A percentile compares a stretch with the other conserved stretches of the same genome.
These are phyloP conservation scores for Plectosphaerella cucumerina DNA, from an alignment of 2,329 filamentous ascomycete species.

Conservation along the genomic window DNA sequence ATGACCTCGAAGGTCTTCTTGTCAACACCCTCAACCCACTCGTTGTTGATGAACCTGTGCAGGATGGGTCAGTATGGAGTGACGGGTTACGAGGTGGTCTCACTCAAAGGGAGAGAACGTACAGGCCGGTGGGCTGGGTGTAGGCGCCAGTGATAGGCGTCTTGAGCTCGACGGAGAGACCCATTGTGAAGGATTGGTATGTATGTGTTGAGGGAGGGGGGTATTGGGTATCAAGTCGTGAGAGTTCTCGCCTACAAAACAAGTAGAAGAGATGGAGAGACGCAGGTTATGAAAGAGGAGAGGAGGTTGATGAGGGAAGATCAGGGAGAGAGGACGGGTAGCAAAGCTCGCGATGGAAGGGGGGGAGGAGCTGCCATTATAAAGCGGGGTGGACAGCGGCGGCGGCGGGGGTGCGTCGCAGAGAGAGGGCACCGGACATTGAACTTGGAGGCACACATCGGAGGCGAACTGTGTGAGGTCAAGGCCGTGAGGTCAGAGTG, in stretches of 20 bases:
- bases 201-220: neutral
- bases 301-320: neutral
- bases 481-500: no score
- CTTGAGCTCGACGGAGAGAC: slow-evolving; percentile 57
- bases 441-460: no score
- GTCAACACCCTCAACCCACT: slow-evolving; percentile 79
- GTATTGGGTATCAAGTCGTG: neutral
- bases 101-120: slow-evolving; percentile 23
- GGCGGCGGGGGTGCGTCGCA: neutral
- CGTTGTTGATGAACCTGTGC: slow-evolving; percentile 82
- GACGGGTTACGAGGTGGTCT: neutral
- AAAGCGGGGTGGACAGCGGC: neutral
- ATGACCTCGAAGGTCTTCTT: slow-evolving; percentile 90
- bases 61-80: slow-evolving; percentile 15
- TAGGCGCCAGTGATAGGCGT: slow-evolving; percentile 61
- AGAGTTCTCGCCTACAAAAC: neutral
- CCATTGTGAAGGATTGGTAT: slow-evolving; percentile 28
- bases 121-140: slow-evolving; percentile 59
- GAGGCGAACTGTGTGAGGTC: no score
- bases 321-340: neutral
- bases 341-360: neutral
- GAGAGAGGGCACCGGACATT: no score
- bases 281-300: neutral
- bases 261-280: neutral
- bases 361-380: neutral